Percentiles rank a stretch among this genome's conserved stretches.
Conservation (phyloP, 139 green algal genomes). For the Chlamydomonas incerta region DNA sequence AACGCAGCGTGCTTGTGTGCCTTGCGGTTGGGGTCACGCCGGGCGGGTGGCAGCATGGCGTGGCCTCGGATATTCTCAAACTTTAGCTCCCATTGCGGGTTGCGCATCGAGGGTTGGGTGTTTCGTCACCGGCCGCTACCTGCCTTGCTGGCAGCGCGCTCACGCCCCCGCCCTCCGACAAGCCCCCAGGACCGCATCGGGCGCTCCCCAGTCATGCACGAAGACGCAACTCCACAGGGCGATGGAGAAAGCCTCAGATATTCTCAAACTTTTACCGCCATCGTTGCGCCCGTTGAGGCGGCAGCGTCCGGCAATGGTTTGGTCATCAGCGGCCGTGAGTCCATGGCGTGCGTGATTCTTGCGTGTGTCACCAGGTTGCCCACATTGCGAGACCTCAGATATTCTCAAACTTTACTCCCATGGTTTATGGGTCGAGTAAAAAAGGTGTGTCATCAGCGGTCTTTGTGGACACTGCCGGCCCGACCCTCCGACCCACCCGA, state of each 20-base stretch:
- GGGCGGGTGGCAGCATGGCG: no score
- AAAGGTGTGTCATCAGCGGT: constrained; percentile 8
- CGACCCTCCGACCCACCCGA: no score
- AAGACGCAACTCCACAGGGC: background rate
- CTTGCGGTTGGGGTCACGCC: no score
- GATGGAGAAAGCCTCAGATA: constrained; percentile 42
- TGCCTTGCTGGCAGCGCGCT: no score
- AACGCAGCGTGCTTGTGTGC: no score
- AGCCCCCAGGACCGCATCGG: no score
- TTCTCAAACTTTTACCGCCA: constrained; percentile 35
- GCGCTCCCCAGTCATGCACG: no score
- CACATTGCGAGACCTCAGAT: background rate
- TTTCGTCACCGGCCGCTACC: background rate
- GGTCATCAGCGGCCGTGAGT: background rate
- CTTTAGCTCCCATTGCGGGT: constrained; percentile 40
- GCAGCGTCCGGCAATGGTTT: background rate
- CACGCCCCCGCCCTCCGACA: no score
- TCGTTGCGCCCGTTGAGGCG: background rate
- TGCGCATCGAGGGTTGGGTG: background rate
- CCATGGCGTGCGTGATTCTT: no score
- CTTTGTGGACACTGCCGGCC: no score
- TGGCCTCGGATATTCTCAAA: constrained; percentile 72
- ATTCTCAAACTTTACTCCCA: constrained; percentile 33
- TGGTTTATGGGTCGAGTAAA: background rate
- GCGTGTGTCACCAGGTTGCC: background rate